Evolutionary conservation across 345 rosid genomes (phyloP), one percentile per base, ranked within the genome.

Genomic region (Lepidium sativum): DNA sequence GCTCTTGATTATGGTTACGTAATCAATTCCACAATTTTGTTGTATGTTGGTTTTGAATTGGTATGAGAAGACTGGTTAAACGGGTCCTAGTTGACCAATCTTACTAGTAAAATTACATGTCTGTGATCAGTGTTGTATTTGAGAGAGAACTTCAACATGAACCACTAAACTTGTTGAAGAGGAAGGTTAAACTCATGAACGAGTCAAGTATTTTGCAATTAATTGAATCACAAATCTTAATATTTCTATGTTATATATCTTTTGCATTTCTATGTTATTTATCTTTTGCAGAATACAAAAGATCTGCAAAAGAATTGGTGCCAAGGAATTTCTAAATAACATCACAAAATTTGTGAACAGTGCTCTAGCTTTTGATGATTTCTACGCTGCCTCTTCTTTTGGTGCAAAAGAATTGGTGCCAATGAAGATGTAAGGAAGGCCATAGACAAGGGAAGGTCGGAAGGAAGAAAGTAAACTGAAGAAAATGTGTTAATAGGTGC

Each of bases 1-100:
- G 88, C 83, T n/a, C 96, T 96, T 55, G 96, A 91, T 80, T 87
- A 87, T 68, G 96, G 97, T 90, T 51, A 20, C 0, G 73, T 68
- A 23, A 23, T 23, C 52, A 21, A 8, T 48, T 11, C 17, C 17
- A 43, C 40, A 16, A 3, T 33, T 44, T 39, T 43, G 1, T 41
- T 40, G 37, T 14, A 4, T 17, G 4, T 8, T 9, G 15, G 4
- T 32, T 60, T 34, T 9, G n/a, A 34, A n/a, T 61, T 34, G 2
- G 32, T 10, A n/a, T 61, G 33, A 44, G 18, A 11, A 12, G 11
- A 31, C 9, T 2, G 17, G 64, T 57, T 39, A 42, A 40, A 1
- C 16, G 6, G 38, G 40, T 60, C 43, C 6, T 60, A n/a, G 6
- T 8, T 18, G 9, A 62, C 20, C 29, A 49, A 21, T 14, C 3